Conservation (phyloP, 2,329 filamentous ascomycete species). For the Pleoardoris graminearum region DNA sequence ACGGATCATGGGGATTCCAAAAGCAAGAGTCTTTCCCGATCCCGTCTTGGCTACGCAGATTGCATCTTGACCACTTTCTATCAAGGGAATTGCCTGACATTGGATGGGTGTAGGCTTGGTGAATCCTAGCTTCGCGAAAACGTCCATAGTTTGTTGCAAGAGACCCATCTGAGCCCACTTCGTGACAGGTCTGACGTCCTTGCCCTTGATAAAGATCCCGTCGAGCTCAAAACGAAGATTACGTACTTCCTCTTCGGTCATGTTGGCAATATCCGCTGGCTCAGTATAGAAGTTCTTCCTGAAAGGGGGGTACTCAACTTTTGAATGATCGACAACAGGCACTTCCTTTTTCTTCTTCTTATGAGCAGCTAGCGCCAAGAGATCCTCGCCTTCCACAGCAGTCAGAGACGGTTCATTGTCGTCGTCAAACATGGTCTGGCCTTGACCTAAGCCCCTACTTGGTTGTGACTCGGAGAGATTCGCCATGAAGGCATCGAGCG, state of each 20-base stretch:
- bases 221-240: slow-evolving; percentile 85
- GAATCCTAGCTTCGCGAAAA: slow-evolving; percentile 79
- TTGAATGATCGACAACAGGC: slow-evolving; percentile 82
- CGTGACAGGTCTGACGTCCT: slow-evolving; percentile 87
- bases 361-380: slow-evolving; percentile 57
- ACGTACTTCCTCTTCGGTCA: slow-evolving; percentile 82
- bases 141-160: slow-evolving; percentile 81
- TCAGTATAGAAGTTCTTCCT: slow-evolving; percentile 95
- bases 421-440: slow-evolving; percentile 86
- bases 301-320: slow-evolving; percentile 82
- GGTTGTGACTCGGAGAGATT: slow-evolving; percentile 52
- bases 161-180: slow-evolving; percentile 97
- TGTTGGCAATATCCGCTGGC: slow-evolving; percentile 76
- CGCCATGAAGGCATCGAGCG: slow-evolving; percentile 96
- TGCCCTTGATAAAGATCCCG: slow-evolving; percentile 79
- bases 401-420: slow-evolving; percentile 71
- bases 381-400: slow-evolving; percentile 62
- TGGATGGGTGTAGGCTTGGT: slow-evolving; percentile 92
- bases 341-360: slow-evolving; percentile 89
- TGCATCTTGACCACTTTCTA: slow-evolving; percentile 95
- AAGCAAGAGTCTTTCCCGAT: slow-evolving; percentile 96
- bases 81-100: slow-evolving; percentile 88
- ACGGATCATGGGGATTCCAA: slow-evolving; percentile 93
- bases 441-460: slow-evolving; percentile 62
- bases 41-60: slow-evolving; percentile 97